Evolutionary conservation across 352 stramenopile species (phyloP), one percentile per base, ranked within the genome.

Genomic region (Saprolegnia diclina): DNA sequence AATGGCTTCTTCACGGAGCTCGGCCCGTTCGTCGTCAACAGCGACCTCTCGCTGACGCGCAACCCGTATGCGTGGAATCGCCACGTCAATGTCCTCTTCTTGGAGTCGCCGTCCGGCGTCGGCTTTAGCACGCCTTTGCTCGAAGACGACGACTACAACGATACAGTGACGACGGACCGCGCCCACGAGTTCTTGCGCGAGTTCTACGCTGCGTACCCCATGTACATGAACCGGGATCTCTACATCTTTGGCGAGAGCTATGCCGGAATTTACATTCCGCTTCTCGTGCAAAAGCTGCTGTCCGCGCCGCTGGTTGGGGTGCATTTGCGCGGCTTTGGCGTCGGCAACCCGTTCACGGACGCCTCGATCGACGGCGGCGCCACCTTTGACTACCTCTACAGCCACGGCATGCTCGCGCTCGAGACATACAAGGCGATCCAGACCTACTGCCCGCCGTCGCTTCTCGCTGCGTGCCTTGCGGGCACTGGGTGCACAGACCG

Each of bases 141-240:
- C 19, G 19, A 37, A 26, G 24, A 74, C 4, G 53, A 83, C 53
- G 87, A 88, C 72, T 64, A 64, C 56, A 52, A 64, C 56, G 56
- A 64, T 32, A 40, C 22, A 6, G 18, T 16, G 18, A 64, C 56
- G 21, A 52, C 56, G 9, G 32, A 48, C 24, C 35, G 56, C 32
- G 22, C 35, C 24, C 42, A 64, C 35, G 56, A 64, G 35, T 64
- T 64, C 35, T 26, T 64, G 35, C 57, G 79, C 46, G 73, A 75
- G 19, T 85, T 95, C 35, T 89, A 80, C 57, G 18, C 61, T 40
- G 62, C 79, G 1, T 96, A 92, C 79, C 71, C 77, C 9, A 71
- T 87, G 21, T 75, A 82, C 37, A 54, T 50, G 4, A 22, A 74
- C 16, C 81, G 82, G 38, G 72, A 84, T n/a, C 65, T 82, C 14